Base-by-base conservation (phyloP, 306 rosid species). In the Fragaria nilgerrensis region DNA sequence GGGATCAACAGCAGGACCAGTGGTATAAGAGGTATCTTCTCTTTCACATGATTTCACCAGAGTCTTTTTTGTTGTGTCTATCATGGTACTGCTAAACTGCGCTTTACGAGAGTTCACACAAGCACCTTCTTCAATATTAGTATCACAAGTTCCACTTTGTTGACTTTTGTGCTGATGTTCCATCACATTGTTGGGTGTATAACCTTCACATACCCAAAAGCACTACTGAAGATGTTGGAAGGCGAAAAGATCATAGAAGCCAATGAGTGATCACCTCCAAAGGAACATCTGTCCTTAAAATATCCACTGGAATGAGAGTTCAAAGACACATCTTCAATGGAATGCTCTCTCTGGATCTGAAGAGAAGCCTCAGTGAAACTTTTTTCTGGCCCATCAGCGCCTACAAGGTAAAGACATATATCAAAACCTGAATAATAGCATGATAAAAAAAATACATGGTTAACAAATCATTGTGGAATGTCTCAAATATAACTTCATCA, bases 1-100 rank as follows among this genome's bases (percentile, higher is more conserved):
- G 9, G 96, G 93, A 79, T 95, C 97, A 81, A 95, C 87, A 10
- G 86, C 75, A 58, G 88, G 74, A 76, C 85, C 86, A 82, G 81
- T 75, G 69, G 87, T 82, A 80, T 89, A 90, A 79, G 92, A 87
- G 76, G 93, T 88, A 68, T 45, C 29, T 78, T 89, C 93, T 68
- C 80, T 87, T 48, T 81, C 80, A 64, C 73, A 73, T 58, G 88
- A 74, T 61, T 79, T 82, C 67, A 80, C 82, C 61, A 80, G 39
- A 73, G 85, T 79, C 70, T 81, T 83, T 75, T 84, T 76, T 74
- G 63, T 63, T 11, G 87, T 58, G 44, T 77, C 86, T 50, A 82
- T 70, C 59, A 66, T 63, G 56, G 72, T 56, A 85, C 77, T 77
- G 84, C 81, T 75, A 79, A 55, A 52, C 67, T 78, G 80, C 64